Evolutionary conservation across 176 grass and related monocot species (phyloP).

Genomic region (Rhynchospora breviuscula): DNA sequence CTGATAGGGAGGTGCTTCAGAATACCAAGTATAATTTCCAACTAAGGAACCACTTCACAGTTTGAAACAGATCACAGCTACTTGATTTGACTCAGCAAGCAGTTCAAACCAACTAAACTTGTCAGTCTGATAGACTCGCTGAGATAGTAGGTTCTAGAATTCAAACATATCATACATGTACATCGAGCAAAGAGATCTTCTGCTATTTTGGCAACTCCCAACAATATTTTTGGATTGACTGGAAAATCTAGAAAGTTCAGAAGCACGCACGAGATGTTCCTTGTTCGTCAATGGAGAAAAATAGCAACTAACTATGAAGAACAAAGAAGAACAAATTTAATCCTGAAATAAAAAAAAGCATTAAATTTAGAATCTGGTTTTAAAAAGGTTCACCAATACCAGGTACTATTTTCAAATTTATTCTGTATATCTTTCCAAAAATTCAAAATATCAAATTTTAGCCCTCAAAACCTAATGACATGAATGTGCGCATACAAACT

Average conservation of each 20-base stretch:
- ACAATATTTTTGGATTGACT: background rate
- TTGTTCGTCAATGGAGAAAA: constrained; percentile 16
- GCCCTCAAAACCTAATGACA: background rate
- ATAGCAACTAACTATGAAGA: constrained; percentile 36
- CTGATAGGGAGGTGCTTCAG: background rate
- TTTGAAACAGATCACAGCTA: background rate
- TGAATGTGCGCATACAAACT: background rate
- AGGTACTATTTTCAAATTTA: background rate
- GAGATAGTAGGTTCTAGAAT: background rate
- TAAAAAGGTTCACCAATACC: background rate
- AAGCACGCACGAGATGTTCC: background rate
- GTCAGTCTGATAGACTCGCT: background rate
- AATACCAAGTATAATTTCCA: constrained; percentile 5
- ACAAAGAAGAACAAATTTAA: constrained; percentile 40
- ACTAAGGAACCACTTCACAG: background rate
- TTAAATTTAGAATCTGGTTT: background rate
- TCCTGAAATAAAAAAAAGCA: constrained; percentile 26
- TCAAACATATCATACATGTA: constrained; percentile 13
- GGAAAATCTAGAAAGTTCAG: constrained; percentile 8
- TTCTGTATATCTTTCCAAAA: background rate
- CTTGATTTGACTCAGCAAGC: background rate
- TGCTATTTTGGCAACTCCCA: background rate
- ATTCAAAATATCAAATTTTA: background rate
- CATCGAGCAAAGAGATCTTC: constrained; percentile 27
- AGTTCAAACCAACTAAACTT: constrained; percentile 9